Evolutionary conservation across 1,284 basidiomycete species (phyloP), one percentile per base, ranked within the genome.

Genomic region (Microbotryomycetes sp.): DNA sequence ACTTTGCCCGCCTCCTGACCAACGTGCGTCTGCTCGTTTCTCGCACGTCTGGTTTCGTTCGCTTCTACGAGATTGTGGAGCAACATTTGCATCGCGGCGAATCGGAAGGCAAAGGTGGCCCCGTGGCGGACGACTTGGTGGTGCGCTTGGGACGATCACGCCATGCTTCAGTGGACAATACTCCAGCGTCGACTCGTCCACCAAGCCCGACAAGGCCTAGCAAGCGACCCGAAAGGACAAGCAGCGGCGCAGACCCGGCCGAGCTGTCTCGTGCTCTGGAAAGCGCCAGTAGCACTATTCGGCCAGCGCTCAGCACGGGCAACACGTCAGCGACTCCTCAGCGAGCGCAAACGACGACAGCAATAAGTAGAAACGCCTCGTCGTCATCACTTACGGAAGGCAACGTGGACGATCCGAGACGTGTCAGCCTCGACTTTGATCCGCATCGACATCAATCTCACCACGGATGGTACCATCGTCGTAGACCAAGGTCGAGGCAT

Each of bases 21-120:
- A 46, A 45, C 23, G 59, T 64, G 60, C 48, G 64, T 5, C 24
- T 64, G 13, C 26, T 68, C 3, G 58, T 61, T 13, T 28, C 59
- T 30, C 45, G 0, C 6, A 9, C 57, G 59, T 55, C 64, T 23
- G 67, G 67, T 4, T 68, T 68, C 46, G 56, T 62, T 11, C 51
- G 54, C 1, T 68, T 68, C 54, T 66, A 66, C 60, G 61, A 64
- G 23, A 52, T 66, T 16, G 62, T 68, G 28, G 65, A 66, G 52
- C 62, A 64, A 51, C 67, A 68, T 27, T 58, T 68, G 2, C 67
- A 68, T 13, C 64, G 67, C 4, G 67, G 64, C 5, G 31, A 30
- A 27, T 60, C 64, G 13, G 60, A 66, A 7, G 51, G 59, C 2
- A 65, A 68, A n/a, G 63, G 64, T 6, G 64, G 66, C 0, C 54